phyloP scores from a whole-genome alignment of 2,329 filamentous ascomycete genomes.

The Aureobasidium sp. region DNA sequence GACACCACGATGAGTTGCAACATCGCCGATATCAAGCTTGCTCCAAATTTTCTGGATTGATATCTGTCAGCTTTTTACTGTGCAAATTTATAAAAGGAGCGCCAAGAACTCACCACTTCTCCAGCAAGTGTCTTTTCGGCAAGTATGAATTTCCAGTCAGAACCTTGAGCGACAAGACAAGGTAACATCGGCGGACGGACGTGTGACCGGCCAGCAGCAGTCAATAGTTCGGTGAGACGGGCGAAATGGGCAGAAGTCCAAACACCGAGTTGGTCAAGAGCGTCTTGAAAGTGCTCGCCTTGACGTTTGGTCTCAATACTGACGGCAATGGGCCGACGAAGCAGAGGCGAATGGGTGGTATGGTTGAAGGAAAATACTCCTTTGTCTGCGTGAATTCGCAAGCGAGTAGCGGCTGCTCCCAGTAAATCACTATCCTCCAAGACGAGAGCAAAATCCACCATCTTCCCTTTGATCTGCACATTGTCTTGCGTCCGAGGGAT shows the following conservation, averaged over 20 bases:
- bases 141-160: slow-evolving; percentile 10
- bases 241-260: slow-evolving; percentile 14
- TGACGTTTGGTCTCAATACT: slow-evolving; percentile 17
- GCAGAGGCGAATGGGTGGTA: slow-evolving; percentile 9
- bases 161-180: slow-evolving; percentile 14
- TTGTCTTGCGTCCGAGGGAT: slow-evolving; percentile 13
- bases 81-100: slow-evolving; percentile 2
- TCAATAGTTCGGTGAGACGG: slow-evolving; percentile 8
- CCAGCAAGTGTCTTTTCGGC: slow-evolving; percentile 12
- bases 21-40: slow-evolving; percentile 14
- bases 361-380: slow-evolving; percentile 16
- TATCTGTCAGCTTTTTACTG: background rate
- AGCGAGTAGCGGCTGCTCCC: slow-evolving; percentile 7
- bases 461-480: slow-evolving; percentile 14
- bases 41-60: slow-evolving; percentile 13
- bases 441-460: slow-evolving; percentile 14
- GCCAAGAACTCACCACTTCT: slow-evolving; percentile 7
- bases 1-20: slow-evolving; percentile 6
- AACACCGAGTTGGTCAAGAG: slow-evolving; percentile 9
- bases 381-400: slow-evolving; percentile 9
- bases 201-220: background rate
- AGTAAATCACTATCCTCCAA: slow-evolving; percentile 1
- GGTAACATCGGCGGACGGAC: slow-evolving; percentile 12
- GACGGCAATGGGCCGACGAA: slow-evolving; percentile 11
- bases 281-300: slow-evolving; percentile 13